A percentile compares a stretch with the other conserved stretches of the same genome.
These are phyloP conservation scores for Phanerodontia chrysosporium DNA, from an alignment of 768 basidiomycete genomes.

Conservation along the genomic window DNA sequence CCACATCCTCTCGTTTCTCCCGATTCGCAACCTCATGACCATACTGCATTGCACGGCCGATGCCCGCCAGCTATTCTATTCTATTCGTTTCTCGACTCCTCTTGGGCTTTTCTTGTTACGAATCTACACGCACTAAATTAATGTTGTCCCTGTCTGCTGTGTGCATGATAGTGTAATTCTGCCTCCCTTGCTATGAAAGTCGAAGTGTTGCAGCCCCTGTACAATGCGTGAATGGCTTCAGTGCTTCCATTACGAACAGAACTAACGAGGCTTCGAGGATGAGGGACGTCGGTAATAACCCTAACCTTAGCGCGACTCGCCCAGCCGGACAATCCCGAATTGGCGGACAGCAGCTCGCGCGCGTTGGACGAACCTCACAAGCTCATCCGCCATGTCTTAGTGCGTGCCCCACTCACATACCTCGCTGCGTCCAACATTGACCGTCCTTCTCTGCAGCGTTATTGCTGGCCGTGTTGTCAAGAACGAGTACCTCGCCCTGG, in stretches of 20 bases:
- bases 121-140: conserved; percentile 2
- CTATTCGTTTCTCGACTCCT: neutral
- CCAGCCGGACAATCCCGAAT: conserved; percentile 9
- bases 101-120: neutral
- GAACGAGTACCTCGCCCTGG: conserved; percentile 76
- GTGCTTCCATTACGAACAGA: too few species aligned
- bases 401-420: conserved; percentile 20
- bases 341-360: neutral
- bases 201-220: neutral
- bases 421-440: neutral
- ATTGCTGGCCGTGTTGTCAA: conserved; percentile 78
- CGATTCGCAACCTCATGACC: neutral
- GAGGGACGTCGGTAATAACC: neutral
- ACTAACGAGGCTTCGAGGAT: too few species aligned
- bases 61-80: neutral
- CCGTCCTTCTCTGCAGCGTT: conserved; percentile 38
- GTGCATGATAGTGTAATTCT: conserved; percentile 1
- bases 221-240: too few species aligned
- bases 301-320: neutral
- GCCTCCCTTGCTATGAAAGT: neutral
- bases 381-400: conserved; percentile 40
- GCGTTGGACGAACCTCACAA: conserved; percentile 11
- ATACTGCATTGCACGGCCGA: neutral
- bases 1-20: neutral
- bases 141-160: neutral